Conservation (phyloP, 371 early-diverging fungal species). For the Mortierella polycephala region DNA sequence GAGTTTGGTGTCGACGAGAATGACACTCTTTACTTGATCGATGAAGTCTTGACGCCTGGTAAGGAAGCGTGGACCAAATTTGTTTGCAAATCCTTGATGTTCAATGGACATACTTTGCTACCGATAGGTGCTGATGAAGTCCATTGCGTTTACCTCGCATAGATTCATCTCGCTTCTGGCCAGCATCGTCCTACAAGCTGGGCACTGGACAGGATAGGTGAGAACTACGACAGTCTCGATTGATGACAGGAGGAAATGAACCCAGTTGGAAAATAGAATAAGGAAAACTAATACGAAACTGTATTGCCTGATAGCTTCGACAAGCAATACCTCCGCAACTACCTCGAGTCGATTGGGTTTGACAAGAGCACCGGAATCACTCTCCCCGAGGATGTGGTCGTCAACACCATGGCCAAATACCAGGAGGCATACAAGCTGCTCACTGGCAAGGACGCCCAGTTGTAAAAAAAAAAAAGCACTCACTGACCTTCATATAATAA, state of each 20-base stretch:
- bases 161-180: slow-evolving; percentile 99
- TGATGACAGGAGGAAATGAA: background rate
- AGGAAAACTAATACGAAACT: background rate
- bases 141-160: background rate
- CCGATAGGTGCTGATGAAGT: too few species aligned
- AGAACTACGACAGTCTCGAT: background rate
- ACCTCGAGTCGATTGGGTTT: slow-evolving; percentile 87
- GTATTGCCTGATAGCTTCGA: slow-evolving; percentile 75
- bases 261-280: background rate
- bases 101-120: background rate
- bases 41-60: slow-evolving; percentile 97
- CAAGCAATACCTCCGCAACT: slow-evolving; percentile 97
- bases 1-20: slow-evolving; percentile 95
- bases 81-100: background rate
- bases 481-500: background rate
- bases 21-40: slow-evolving; percentile 85
- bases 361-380: slow-evolving; percentile 88
- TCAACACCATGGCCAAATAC: slow-evolving; percentile 89
- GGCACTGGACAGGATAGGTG: slow-evolving; percentile 89
- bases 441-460: slow-evolving; percentile 79
- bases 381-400: slow-evolving; percentile 85
- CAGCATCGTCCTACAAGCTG: slow-evolving; percentile 78
- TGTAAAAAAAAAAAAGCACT: slow-evolving; percentile 53
- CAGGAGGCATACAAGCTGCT: slow-evolving; percentile 87
- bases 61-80: slow-evolving; percentile 11